Base-by-base conservation (phyloP, 2,329 filamentous ascomycete genomes). In the Cladophialophora exuberans region DNA sequence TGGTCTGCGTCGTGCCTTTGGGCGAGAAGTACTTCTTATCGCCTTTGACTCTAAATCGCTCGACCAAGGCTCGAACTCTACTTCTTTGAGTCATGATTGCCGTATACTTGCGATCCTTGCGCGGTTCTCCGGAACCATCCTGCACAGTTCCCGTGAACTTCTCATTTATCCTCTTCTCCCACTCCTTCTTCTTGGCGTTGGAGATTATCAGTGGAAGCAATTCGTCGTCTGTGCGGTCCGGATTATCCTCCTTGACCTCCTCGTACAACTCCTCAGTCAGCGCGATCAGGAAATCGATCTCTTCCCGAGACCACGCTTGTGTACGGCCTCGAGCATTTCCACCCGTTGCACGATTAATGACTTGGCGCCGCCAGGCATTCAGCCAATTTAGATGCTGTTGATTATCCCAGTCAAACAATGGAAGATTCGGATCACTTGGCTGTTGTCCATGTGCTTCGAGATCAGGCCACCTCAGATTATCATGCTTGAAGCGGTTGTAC, bases 291-390 rank as follows among this genome's bases (percentile, higher is more conserved):
- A 52, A 57, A 1, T 59, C 44, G 13, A 41, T 31, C 42, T 60
- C 61, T 74, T 59, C 73, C 72, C 35, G 23, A 9, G 50, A 49
- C 56, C 55, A 61, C 15, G 17, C 10, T 30, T 57, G 51, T 17
- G 17, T 31, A 18, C 18, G 23, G 15, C n/a, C 23, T 15, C 51
- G 28, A 9, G 20, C 31, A 7, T n/a, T 26, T 5, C 28, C 6
- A 25, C 35, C 31, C 4, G 28, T 52, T 9, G 22, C 15, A 43
- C 60, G 38, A 2, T 11, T 18, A 26, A 30, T 22, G 9, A 35
- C 45, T 38, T 62, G 60, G 4, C 56, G 49, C 6, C 55, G 55
- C 48, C 45, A 64, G n/a, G 38, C 45, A 45, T 56, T 61, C 35
- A 64, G 26, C 20, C 15, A n/a, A 4, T 46, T n/a, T 13, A 64